Conservation (phyloP, 768 basidiomycete genomes). For the Lactarius indigo region DNA sequence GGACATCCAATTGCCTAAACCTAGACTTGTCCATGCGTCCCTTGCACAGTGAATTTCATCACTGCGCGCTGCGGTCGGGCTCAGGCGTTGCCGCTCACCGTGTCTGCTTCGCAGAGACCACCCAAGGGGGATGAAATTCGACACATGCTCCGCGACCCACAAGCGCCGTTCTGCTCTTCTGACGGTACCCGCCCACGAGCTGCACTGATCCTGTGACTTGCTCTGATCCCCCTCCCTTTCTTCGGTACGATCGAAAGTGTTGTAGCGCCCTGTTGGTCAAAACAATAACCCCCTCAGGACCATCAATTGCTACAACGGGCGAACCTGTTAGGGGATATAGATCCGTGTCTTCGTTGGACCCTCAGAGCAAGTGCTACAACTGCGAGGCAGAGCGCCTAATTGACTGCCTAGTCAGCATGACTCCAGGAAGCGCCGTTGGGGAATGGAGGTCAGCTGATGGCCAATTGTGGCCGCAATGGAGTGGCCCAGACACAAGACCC, state of each 20-base stretch:
- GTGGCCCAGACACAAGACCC: not conserved
- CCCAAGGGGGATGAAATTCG: not conserved
- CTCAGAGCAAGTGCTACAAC: not conserved
- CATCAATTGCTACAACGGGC: not conserved
- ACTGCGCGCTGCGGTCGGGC: too few species aligned
- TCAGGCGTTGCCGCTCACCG: not conserved
- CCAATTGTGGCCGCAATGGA: not conserved
- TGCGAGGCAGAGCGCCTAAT: not conserved
- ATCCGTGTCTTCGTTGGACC: not conserved
- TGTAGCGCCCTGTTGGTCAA: not conserved
- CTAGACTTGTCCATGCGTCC: not conserved
- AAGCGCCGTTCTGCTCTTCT: constrained; percentile 5
- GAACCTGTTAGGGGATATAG: not conserved
- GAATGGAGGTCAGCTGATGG: constrained; percentile 2
- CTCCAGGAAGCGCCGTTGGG: not conserved
- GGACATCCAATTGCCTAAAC: not conserved
- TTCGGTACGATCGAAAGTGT: not conserved
- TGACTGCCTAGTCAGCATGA: not conserved
- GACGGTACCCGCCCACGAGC: not conserved
- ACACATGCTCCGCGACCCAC: not conserved
- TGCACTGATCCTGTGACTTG: constrained; percentile 4
- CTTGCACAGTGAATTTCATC: not conserved
- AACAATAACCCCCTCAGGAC: not conserved
- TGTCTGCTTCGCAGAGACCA: not conserved
- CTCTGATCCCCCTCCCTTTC: not conserved